Evolutionary conservation across 179 eudicot genomes (phyloP).

Genomic region (Nepenthes alata): DNA sequence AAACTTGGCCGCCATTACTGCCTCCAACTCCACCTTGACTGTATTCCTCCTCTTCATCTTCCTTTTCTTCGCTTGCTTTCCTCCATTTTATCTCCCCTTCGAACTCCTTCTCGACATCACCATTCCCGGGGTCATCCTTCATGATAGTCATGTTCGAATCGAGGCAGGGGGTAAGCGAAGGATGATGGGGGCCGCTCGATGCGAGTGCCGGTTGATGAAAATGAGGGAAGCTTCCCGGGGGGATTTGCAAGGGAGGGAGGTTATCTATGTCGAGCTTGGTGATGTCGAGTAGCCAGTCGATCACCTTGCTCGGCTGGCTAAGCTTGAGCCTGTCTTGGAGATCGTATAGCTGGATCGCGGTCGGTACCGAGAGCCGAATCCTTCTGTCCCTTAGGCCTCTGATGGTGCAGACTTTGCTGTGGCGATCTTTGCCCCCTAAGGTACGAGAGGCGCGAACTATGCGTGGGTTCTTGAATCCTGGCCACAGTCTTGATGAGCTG

Average conservation of each 20-base stretch:
- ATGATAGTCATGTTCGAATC: slow-evolving; percentile 18
- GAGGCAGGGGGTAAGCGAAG: slow-evolving; percentile 19
- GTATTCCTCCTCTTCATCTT: slow-evolving; percentile 11
- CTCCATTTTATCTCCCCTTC: too few relatives aligned
- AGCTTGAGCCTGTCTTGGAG: slow-evolving; percentile 20
- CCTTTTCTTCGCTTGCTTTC: not conserved
- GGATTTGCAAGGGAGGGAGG: slow-evolving; percentile 71
- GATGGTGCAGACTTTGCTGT: slow-evolving; percentile 85
- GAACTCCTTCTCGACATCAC: too few relatives aligned
- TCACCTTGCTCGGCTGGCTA: slow-evolving; percentile 85
- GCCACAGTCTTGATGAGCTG: slow-evolving; percentile 38
- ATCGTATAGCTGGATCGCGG: slow-evolving; percentile 86
- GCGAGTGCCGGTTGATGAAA: slow-evolving; percentile 10
- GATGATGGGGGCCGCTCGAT: slow-evolving; percentile 14
- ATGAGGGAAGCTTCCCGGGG: slow-evolving; percentile 24
- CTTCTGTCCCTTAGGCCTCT: slow-evolving; percentile 79
- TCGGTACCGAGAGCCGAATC: slow-evolving; percentile 77
- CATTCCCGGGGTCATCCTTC: slow-evolving; percentile 1
- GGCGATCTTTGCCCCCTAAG: slow-evolving; percentile 87
- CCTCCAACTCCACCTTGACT: slow-evolving; percentile 15
- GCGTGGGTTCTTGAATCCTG: slow-evolving; percentile 19
- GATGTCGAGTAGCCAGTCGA: slow-evolving; percentile 75
- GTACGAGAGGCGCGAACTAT: slow-evolving; percentile 61
- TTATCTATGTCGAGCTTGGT: slow-evolving; percentile 78
- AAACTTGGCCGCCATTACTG: slow-evolving; percentile 17